A percentile compares a stretch with the other conserved stretches of the same genome.
These are phyloP conservation scores for Kitagawia praeruptora DNA, from an alignment of 129 eudicot genomes.

Conservation along the genomic window DNA sequence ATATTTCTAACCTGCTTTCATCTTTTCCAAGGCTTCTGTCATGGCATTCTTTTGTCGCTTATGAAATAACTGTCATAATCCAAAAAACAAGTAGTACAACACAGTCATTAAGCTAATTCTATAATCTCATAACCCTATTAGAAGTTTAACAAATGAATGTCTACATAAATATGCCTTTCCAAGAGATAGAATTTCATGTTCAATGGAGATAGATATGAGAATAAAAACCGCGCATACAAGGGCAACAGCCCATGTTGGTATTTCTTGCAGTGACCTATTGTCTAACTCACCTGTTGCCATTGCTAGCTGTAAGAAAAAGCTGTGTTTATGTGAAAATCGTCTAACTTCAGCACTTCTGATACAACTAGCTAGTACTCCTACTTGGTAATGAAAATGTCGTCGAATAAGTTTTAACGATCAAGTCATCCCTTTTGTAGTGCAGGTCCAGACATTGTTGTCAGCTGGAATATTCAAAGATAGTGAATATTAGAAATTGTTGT, in stretches of 20 bases:
- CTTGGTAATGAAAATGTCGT: neutral
- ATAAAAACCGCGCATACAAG: slow-evolving; percentile 56
- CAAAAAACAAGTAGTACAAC: neutral
- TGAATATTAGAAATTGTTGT: neutral
- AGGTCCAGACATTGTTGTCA: neutral
- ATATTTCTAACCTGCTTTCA: slow-evolving; percentile 49
- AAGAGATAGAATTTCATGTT: slow-evolving; percentile 60
- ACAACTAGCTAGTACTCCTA: neutral
- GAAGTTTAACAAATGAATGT: neutral
- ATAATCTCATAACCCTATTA: neutral
- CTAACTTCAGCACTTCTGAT: neutral
- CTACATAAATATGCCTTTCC: slow-evolving; percentile 9
- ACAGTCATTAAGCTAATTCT: neutral
- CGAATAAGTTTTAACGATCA: neutral
- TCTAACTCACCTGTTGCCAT: slow-evolving; percentile 31
- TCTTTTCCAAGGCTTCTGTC: slow-evolving; percentile 71
- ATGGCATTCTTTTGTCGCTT: slow-evolving; percentile 66
- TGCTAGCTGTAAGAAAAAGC: neutral
- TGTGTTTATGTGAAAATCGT: neutral
- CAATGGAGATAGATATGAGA: slow-evolving; percentile 47
- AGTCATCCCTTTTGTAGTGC: neutral
- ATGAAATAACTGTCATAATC: slow-evolving; percentile 38
- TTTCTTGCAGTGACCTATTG: slow-evolving; percentile 45
- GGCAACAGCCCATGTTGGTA: slow-evolving; percentile 86
- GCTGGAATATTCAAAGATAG: neutral